Evolutionary conservation across 305 asterid species (phyloP).

Genomic region (Fraxinus ornus): DNA sequence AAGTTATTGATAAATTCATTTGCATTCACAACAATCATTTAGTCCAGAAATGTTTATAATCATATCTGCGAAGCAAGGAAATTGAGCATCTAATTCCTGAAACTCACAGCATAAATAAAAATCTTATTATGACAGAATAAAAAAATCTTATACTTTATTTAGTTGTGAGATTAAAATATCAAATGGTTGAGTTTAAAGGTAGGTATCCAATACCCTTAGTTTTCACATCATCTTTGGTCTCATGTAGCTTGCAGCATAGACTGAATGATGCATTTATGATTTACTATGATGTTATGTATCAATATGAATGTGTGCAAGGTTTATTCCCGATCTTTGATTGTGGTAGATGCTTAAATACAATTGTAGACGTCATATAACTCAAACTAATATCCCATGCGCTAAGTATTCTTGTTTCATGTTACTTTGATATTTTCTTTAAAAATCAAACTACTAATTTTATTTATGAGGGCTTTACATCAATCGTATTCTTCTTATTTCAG

Average conservation of each 20-base stretch:
- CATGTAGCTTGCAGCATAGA: neutral
- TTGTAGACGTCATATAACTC: neutral
- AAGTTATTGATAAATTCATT: neutral
- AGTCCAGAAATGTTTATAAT: neutral
- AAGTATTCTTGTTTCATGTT: slow-evolving; percentile 11
- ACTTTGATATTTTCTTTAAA: slow-evolving; percentile 1
- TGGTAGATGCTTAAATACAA: slow-evolving; percentile 12
- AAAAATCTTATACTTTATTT: neutral
- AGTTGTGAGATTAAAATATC: neutral
- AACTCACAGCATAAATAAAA: neutral
- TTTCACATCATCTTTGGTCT: neutral
- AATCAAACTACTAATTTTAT: slow-evolving; percentile 14
- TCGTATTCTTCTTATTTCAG: slow-evolving; percentile 38
- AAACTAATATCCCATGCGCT: neutral
- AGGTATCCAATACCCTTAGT: neutral
- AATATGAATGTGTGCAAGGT: neutral
- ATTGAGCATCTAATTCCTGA: neutral
- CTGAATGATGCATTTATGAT: neutral
- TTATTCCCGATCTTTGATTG: slow-evolving; percentile 9
- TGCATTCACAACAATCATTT: neutral
- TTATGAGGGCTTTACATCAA: slow-evolving; percentile 1
- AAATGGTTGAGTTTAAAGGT: neutral
- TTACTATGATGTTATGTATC: neutral
- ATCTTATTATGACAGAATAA: neutral
- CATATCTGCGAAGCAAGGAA: neutral